Conservation (phyloP, 1,284 basidiomycete genomes). For the Cutaneotrichosporon sp. region DNA sequence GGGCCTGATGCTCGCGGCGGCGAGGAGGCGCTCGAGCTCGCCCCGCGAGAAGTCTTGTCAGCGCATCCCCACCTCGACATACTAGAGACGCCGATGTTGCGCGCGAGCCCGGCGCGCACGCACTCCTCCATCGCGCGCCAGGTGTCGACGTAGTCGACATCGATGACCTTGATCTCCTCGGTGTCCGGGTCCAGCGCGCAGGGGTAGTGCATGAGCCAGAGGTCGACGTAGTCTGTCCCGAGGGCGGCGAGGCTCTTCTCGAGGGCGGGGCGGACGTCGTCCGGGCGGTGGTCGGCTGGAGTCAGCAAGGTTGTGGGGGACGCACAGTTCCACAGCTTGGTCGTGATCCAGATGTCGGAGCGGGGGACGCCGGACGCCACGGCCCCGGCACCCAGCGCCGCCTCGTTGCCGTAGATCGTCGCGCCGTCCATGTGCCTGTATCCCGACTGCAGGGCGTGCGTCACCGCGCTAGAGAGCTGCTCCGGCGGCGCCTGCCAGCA, state of each 20-base stretch:
- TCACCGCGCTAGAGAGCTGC: conserved; percentile 29
- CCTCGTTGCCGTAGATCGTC: conserved; percentile 71
- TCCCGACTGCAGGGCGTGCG: conserved; percentile 41
- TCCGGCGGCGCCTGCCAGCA: conserved; percentile 18
- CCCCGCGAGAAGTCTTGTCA: conserved; percentile 24
- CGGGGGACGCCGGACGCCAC: conserved; percentile 72
- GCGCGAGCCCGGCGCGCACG: conserved; percentile 20
- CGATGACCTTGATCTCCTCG: conserved; percentile 21
- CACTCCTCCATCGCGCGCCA: conserved; percentile 37
- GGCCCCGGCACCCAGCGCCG: conserved; percentile 67
- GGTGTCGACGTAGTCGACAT: conserved; percentile 28
- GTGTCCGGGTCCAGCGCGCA: conserved; percentile 22
- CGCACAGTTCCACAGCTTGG: conserved; percentile 55
- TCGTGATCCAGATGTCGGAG: conserved; percentile 78
- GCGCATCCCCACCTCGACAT: background rate
- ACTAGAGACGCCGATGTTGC: conserved; percentile 31
- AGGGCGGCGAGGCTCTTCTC: conserved; percentile 60
- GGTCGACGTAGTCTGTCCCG: conserved; percentile 69
- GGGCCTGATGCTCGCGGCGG: conserved; percentile 35
- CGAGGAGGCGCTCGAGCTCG: conserved; percentile 24
- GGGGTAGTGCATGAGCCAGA: conserved; percentile 68
- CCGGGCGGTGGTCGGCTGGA: conserved; percentile 23
- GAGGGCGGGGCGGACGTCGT: conserved; percentile 25
- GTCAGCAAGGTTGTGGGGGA: background rate
- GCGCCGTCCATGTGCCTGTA: conserved; percentile 75